Evolutionary conservation across 1,284 basidiomycete genomes (phyloP), one percentile per base, ranked within the genome.

Genomic region (Ganoderma lingzhi): DNA sequence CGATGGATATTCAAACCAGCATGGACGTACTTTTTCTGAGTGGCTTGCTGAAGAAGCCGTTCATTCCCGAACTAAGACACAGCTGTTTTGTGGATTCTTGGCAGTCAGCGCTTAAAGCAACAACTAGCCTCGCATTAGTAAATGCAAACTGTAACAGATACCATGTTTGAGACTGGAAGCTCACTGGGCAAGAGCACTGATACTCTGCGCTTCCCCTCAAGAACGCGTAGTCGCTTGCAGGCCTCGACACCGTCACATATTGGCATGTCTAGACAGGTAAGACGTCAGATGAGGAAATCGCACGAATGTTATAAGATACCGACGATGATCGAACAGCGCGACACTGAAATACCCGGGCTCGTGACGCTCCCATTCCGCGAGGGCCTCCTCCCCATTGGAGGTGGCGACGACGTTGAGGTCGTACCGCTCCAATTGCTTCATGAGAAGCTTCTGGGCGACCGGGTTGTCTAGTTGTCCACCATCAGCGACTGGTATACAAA

Each of bases 171-270:
- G 66, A n/a, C 68, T 66, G 68, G 39, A 6, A 80, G 41, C 85
- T 69, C 78, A 91, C 90, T 89, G 4, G 90, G 90, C 17, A 93
- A 78, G 17, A 82, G 74, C 9, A 84, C 75, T 1, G 83, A 73
- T 10, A 82, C 79, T 73, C 87, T 88, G 23, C 85, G 84, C 74
- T 86, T 86, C 67, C 79, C 84, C 75, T 93, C 90, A n/a, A 90
- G 74, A 19, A 85, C 72, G 60, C 90, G 84, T 28, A 93, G 67
- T 45, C 87, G 84, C 76, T 91, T 91, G 48, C 88, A 85, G 6
- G 90, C 90, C 74, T 92, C 90, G 6, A 93, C 90, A 14, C 90
- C 90, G 73, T 93, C 90, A 72, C 90, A 91, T 66, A 93, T 83
- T 2, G 90, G 90, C 90, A 93, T 93, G 75, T 92, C 90, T 92